These are phyloP conservation scores for Gamarada debralockiae DNA, from an alignment of 495 filamentous ascomycete genomes.

Conservation along the genomic window DNA sequence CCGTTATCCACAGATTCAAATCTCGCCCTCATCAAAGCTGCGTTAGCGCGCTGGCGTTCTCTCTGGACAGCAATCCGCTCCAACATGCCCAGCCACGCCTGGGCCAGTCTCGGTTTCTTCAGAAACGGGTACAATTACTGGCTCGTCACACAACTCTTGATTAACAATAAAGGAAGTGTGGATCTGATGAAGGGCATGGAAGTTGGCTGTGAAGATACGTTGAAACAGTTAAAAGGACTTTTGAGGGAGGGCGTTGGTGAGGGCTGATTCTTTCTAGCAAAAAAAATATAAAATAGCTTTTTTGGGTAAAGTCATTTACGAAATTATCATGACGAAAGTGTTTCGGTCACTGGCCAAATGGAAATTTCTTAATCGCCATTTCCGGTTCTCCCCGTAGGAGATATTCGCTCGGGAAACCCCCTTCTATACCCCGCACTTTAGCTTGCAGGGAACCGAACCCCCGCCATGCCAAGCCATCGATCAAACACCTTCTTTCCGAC, in stretches of 20 bases:
- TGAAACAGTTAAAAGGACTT: slow-evolving; percentile 4
- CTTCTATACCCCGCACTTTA: too few species aligned
- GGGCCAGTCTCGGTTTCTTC: slow-evolving; percentile 18
- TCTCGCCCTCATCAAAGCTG: slow-evolving; percentile 7
- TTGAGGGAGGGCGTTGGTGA: slow-evolving; percentile 7
- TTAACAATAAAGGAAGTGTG: slow-evolving; percentile 13
- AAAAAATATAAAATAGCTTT: too few species aligned
- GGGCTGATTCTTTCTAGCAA: too few species aligned
- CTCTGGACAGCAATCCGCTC: slow-evolving; percentile 12
- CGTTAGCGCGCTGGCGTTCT: slow-evolving; percentile 12
- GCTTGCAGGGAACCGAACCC: too few species aligned
- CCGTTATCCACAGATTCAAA: slow-evolving; percentile 3
- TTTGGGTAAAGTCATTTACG: too few species aligned
- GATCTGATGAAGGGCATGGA: slow-evolving; percentile 15
- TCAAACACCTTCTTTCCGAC: too few species aligned
- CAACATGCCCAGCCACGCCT: slow-evolving; percentile 8
- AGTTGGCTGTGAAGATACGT: slow-evolving; percentile 16
- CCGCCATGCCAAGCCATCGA: too few species aligned
- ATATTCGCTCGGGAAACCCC: too few species aligned
- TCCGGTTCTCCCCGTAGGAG: too few species aligned
- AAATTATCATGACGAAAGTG: too few species aligned
- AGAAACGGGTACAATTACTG: slow-evolving; percentile 18
- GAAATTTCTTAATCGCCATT: too few species aligned
- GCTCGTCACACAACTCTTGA: slow-evolving; percentile 16
- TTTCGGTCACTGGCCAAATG: too few species aligned